Evolutionary conservation across 169 alveolate genomes (phyloP), one percentile per base, ranked within the genome.

Genomic region (Amoebophrya sp.): DNA sequence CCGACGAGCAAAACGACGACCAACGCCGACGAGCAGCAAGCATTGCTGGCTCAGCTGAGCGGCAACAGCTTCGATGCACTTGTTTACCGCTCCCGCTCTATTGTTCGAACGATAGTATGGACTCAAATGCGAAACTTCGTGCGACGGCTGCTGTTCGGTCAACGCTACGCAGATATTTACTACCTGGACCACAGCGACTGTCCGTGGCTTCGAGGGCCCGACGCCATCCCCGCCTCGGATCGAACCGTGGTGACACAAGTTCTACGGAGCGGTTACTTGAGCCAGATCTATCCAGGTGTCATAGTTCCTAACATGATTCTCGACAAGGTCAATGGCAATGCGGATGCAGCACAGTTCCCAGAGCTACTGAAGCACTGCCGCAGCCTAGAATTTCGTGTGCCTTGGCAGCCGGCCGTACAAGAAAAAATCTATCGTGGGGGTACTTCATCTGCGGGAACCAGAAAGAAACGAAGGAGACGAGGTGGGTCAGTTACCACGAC

Each of bases 401-500:
- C 83, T 10, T 65, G 83, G 83, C 83, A 65, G 83, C 83, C 3
- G 83, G n/a, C n/a, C n/a, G n/a, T n/a, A n/a, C n/a, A n/a, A n/a
- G n/a, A n/a, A n/a, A n/a, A n/a, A n/a, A n/a, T n/a, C n/a, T n/a
- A n/a, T n/a, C n/a, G n/a, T 53, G 76, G 10, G n/a, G 76, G 76
- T 14, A 10, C 10, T 14, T 10, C 76, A 23, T 10, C 76, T 53
- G 76, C 23, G 10, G 76, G n/a, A 53, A 10, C 76, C n/a, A 53
- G 76, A 23, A 53, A 53, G 76, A 10, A 23, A 23, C n/a, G 76
- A 23, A 53, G 76, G 23, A 53, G 23, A 23, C 76, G 76, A 53
- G 76, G n/a, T n/a, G n/a, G n/a, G n/a, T n/a, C n/a, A n/a, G n/a
- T n/a, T n/a, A n/a, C n/a, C n/a, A n/a, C 76, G 76, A 53, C 76